These are phyloP conservation scores for Trichoderma guizhouense DNA, from an alignment of 2,329 filamentous ascomycete species.

Conservation along the genomic window DNA sequence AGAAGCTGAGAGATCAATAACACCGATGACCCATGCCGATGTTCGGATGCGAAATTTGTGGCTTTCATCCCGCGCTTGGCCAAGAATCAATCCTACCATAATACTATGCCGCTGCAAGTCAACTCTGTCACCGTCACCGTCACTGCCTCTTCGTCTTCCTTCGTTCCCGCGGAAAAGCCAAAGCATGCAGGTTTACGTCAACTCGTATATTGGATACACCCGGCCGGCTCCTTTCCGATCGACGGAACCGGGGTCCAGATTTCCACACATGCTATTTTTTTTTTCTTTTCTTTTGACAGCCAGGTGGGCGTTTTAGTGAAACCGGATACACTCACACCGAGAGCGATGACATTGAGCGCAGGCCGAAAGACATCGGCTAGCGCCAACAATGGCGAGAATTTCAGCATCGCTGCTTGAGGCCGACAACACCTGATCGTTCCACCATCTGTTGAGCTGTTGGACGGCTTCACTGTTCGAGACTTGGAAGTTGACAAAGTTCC, in stretches of 20 bases:
- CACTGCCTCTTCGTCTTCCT: background rate
- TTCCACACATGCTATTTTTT: background rate
- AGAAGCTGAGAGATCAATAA: background rate
- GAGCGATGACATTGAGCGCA: background rate
- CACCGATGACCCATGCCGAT: background rate
- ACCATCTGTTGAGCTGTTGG: background rate
- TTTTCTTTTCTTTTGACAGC: background rate
- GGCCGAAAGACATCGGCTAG: background rate
- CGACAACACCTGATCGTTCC: background rate
- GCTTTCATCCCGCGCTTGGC: background rate
- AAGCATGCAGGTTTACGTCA: background rate
- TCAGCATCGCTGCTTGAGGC: background rate
- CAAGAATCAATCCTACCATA: background rate
- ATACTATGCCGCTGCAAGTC: background rate
- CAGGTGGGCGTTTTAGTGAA: background rate
- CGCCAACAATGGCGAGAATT: background rate
- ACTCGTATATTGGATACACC: background rate
- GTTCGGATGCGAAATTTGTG: background rate
- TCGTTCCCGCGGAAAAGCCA: background rate
- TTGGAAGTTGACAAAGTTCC: background rate
- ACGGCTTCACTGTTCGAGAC: background rate
- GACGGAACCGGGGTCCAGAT: background rate
- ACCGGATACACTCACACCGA: slow-evolving; percentile 3
- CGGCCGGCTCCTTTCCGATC: background rate
- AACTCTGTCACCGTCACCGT: background rate